Conservation (phyloP, 768 basidiomycete genomes). For the Sarcomyxa edulis region DNA sequence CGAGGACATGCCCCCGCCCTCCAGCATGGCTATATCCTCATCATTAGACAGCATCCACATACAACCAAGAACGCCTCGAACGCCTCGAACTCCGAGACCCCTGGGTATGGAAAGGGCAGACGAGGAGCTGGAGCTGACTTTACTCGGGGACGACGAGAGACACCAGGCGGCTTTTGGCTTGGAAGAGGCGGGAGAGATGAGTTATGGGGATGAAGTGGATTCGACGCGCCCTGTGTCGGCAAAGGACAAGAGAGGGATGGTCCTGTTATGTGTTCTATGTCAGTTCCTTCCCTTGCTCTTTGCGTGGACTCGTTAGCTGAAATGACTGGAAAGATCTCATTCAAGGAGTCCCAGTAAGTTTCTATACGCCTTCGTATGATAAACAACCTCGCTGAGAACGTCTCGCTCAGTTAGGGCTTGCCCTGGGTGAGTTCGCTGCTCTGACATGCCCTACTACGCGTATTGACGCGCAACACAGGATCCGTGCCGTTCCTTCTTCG, state of each 20-base stretch:
- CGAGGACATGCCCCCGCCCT: slow-evolving; percentile 36
- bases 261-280: slow-evolving; percentile 84
- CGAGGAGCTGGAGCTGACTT: slow-evolving; percentile 58
- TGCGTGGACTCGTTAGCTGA: slow-evolving; percentile 7
- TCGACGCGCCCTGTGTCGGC: slow-evolving; percentile 50
- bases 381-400: slow-evolving; percentile 7
- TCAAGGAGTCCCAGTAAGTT: slow-evolving; percentile 85
- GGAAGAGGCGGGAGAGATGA: slow-evolving; percentile 29
- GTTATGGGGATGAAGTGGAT: slow-evolving; percentile 19
- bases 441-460: neutral
- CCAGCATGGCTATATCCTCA: slow-evolving; percentile 48
- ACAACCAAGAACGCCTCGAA: slow-evolving; percentile 33
- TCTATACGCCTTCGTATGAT: slow-evolving; percentile 9
- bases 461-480: slow-evolving; percentile 39
- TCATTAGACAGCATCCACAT: slow-evolving; percentile 57
- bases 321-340: slow-evolving; percentile 48
- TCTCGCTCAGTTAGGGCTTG: slow-evolving; percentile 67
- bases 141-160: slow-evolving; percentile 55
- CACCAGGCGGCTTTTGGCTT: slow-evolving; percentile 38
- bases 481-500: slow-evolving; percentile 95
- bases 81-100: slow-evolving; percentile 28
- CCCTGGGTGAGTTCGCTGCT: slow-evolving; percentile 53
- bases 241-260: slow-evolving; percentile 83
- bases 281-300: slow-evolving; percentile 26
- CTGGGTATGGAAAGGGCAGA: slow-evolving; percentile 28